phyloP scores from a whole-genome alignment of 2,329 filamentous ascomycete species.

The Pseudocercospora fijiensis region DNA sequence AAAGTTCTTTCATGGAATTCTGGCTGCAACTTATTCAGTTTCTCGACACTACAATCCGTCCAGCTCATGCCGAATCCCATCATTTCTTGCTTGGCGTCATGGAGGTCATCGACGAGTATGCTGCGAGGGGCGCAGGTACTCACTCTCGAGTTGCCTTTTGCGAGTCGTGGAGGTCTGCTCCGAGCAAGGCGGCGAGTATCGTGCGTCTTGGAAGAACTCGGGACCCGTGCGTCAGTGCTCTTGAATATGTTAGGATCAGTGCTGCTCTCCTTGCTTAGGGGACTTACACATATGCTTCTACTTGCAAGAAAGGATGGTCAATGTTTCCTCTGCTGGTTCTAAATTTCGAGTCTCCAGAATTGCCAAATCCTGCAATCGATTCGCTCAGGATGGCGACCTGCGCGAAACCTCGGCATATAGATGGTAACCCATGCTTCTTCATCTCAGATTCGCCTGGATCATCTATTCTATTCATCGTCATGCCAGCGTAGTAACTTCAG shows the following conservation, averaged over 20 bases:
- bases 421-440: not conserved
- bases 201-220: conserved; percentile 16
- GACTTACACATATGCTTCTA: conserved; percentile 24
- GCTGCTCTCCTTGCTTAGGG: not conserved
- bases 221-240: conserved; percentile 29
- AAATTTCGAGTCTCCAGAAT: conserved; percentile 24
- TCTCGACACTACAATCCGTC: conserved; percentile 42
- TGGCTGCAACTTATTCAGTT: conserved; percentile 38
- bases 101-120: conserved; percentile 21
- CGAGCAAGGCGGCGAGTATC: conserved; percentile 28
- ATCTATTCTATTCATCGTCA: not conserved
- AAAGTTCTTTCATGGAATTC: conserved; percentile 39
- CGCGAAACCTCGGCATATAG: not conserved
- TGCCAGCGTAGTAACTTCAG: not conserved
- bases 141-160: conserved; percentile 12
- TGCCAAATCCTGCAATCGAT: conserved; percentile 26
- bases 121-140: conserved; percentile 11
- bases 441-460: not conserved
- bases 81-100: conserved; percentile 30
- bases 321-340: conserved; percentile 28
- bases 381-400: not conserved
- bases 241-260: not conserved
- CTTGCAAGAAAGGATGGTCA: conserved; percentile 23
- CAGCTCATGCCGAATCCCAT: conserved; percentile 44
- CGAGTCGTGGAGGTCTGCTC: conserved; percentile 18